Percentiles rank a stretch among this genome's conserved stretches.
Evolutionary conservation across 2,329 filamentous ascomycete genomes (phyloP).

Genomic region (Ascochyta koolunga): DNA sequence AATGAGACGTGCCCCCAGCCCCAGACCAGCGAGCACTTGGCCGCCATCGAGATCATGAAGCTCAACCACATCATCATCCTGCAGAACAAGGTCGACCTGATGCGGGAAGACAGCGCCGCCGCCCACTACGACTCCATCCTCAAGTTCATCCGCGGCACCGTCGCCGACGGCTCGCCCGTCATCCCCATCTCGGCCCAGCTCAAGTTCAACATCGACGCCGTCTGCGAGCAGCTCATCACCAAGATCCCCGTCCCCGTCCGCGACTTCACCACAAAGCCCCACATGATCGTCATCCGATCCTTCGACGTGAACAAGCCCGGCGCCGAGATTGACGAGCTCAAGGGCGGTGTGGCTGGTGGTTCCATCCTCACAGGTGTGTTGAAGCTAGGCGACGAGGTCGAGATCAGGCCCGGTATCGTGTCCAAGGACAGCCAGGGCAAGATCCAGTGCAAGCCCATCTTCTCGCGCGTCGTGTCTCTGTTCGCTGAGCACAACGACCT

Average conservation of each 20-base stretch:
- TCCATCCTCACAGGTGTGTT: conserved; percentile 95
- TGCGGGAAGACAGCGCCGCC: conserved; percentile 92
- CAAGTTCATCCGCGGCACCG: conserved; percentile 97
- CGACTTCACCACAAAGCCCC: conserved; percentile 89
- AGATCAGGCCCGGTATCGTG: conserved; percentile 98
- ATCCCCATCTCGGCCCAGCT: conserved; percentile 97
- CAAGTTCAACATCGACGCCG: conserved; percentile 99
- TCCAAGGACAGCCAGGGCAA: conserved; percentile 92
- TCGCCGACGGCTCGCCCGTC: conserved; percentile 91
- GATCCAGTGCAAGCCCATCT: conserved; percentile 96
- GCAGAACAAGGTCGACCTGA: conserved; percentile 99
- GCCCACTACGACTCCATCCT: conserved; percentile 96
- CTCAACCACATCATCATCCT: conserved; percentile 99
- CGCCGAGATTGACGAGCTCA: conserved; percentile 96
- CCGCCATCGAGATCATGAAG: conserved; percentile 99
- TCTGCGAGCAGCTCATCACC: conserved; percentile 94
- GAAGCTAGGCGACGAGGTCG: conserved; percentile 96
- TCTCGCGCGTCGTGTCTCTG: conserved; percentile 90
- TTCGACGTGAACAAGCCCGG: conserved; percentile 99
- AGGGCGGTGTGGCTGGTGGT: conserved; percentile 97
- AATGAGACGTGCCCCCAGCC: conserved; percentile 99
- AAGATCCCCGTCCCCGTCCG: conserved; percentile 90
- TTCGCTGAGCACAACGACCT: conserved; percentile 98
- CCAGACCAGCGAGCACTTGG: conserved; percentile 97
- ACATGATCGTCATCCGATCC: conserved; percentile 99